Evolutionary conservation across 495 filamentous ascomycete species (phyloP).

Genomic region (Aeminium ludgeri): DNA sequence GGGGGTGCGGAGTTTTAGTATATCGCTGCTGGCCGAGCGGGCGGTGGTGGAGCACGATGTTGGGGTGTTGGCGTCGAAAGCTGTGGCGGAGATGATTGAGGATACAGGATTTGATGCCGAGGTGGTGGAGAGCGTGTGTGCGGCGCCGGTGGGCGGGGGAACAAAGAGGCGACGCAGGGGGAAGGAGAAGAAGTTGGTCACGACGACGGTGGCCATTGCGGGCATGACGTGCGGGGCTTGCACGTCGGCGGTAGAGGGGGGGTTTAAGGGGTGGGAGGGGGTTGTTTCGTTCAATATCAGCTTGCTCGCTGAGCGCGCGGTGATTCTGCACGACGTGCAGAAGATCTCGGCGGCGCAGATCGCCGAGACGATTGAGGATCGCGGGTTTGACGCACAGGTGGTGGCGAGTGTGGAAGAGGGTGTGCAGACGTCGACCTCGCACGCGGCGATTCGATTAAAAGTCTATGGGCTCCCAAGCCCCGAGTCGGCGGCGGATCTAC

Average conservation of each 20-base stretch:
- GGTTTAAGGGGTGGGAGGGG: conserved; percentile 60
- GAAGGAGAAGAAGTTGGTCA: conserved; percentile 26
- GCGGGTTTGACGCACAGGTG: conserved; percentile 80
- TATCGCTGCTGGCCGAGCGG: conserved; percentile 41
- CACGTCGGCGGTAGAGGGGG: conserved; percentile 74
- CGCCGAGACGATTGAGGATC: conserved; percentile 66
- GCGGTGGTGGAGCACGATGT: conserved; percentile 34
- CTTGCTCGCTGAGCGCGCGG: conserved; percentile 76
- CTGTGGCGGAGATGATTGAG: conserved; percentile 50
- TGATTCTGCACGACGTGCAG: conserved; percentile 63
- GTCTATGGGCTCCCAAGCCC: conserved; percentile 65
- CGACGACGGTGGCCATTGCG: conserved; percentile 70
- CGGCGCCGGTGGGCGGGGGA: background rate
- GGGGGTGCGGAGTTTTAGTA: conserved; percentile 26
- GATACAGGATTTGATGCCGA: conserved; percentile 30
- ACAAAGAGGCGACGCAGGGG: conserved; percentile 8
- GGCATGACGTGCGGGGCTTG: conserved; percentile 98
- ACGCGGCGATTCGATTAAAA: conserved; percentile 50
- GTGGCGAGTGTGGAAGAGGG: conserved; percentile 39
- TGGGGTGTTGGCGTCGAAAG: conserved; percentile 37
- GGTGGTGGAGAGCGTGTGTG: conserved; percentile 22
- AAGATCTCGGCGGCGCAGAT: conserved; percentile 55
- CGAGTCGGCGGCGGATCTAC: conserved; percentile 50
- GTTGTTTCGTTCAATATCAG: conserved; percentile 84
- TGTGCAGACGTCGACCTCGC: conserved; percentile 30